phyloP scores from a whole-genome alignment of 176 grass and related monocot species.

The Canna indica region DNA sequence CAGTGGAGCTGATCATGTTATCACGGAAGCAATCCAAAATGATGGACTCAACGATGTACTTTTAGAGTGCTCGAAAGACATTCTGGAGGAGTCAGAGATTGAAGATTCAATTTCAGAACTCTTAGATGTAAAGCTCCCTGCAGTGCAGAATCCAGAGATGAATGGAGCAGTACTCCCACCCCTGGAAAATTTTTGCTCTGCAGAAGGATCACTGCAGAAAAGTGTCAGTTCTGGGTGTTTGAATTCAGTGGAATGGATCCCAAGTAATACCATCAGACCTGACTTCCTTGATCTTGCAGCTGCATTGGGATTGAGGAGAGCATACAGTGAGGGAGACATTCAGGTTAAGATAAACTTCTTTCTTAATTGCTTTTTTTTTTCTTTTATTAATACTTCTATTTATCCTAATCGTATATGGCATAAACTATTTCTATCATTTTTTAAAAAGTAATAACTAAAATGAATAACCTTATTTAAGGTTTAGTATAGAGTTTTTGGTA shows the following conservation, averaged over 20 bases:
- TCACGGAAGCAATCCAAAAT: slow-evolving; percentile 47
- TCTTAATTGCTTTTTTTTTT: slow-evolving; percentile 17
- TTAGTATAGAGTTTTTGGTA: no score
- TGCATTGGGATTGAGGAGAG: slow-evolving; percentile 74
- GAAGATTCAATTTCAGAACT: slow-evolving; percentile 82
- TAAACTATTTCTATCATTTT: no score
- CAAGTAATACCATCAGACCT: slow-evolving; percentile 36
- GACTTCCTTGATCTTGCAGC: slow-evolving; percentile 84
- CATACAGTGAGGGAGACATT: slow-evolving; percentile 95
- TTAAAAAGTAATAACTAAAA: no score
- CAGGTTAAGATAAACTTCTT: slow-evolving; percentile 42
- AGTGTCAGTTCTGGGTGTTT: slow-evolving; percentile 85
- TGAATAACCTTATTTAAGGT: no score
- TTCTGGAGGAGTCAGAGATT: slow-evolving; percentile 68
- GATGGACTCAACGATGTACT: slow-evolving; percentile 56
- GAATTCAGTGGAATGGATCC: slow-evolving; percentile 56
- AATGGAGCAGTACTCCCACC: slow-evolving; percentile 36
- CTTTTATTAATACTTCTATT: slow-evolving; percentile 21
- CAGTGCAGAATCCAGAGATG: slow-evolving; percentile 31
- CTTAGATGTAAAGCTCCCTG: slow-evolving; percentile 77
- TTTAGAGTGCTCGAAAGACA: slow-evolving; percentile 78
- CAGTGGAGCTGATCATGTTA: slow-evolving; percentile 28
- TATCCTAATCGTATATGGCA: neutral
- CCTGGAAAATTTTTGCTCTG: slow-evolving; percentile 24
- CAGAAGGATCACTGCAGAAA: slow-evolving; percentile 74